A percentile compares a stretch with the other conserved stretches of the same genome.
Evolutionary conservation across 768 basidiomycete genomes (phyloP).

Genomic region (Mycena rosella): DNA sequence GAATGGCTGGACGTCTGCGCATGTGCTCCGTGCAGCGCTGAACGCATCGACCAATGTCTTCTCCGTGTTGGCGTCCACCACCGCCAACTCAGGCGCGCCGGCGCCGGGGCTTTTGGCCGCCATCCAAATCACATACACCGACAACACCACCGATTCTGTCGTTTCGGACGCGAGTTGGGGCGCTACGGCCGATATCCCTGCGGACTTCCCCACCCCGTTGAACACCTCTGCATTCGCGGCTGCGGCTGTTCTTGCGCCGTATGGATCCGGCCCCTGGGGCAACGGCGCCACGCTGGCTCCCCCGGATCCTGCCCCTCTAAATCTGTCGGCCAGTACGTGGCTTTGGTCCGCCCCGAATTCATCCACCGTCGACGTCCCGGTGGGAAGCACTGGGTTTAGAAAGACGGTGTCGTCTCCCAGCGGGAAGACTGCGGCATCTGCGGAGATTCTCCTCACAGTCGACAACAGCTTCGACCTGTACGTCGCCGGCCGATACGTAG

Average conservation of each 20-base stretch:
- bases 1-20: conserved; percentile 2
- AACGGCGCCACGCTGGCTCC: not conserved
- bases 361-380: not conserved
- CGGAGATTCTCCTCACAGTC: conserved; percentile 4
- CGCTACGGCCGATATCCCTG: conserved; percentile 1
- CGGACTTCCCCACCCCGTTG: conserved; percentile 15
- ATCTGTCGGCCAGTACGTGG: conserved; percentile 13
- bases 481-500: conserved; percentile 17
- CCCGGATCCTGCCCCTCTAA: not conserved
- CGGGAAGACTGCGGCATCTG: conserved; percentile 16
- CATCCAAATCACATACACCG: conserved; percentile 11
- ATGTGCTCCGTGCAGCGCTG: not conserved
- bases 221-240: not conserved
- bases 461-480: conserved; percentile 19
- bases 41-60: conserved; percentile 14
- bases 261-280: conserved; percentile 27
- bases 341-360: conserved; percentile 15
- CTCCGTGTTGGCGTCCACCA: conserved; percentile 8
- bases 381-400: conserved; percentile 18
- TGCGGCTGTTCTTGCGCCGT: conserved; percentile 9
- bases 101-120: conserved; percentile 21
- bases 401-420: conserved; percentile 3
- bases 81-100: not conserved
- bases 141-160: not conserved
- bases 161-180: conserved; percentile 21